Percentiles rank a stretch among this genome's conserved stretches.
Evolutionary conservation across 1,284 basidiomycete genomes (phyloP).

Genomic region (Rugiboletus extremiorientalis): DNA sequence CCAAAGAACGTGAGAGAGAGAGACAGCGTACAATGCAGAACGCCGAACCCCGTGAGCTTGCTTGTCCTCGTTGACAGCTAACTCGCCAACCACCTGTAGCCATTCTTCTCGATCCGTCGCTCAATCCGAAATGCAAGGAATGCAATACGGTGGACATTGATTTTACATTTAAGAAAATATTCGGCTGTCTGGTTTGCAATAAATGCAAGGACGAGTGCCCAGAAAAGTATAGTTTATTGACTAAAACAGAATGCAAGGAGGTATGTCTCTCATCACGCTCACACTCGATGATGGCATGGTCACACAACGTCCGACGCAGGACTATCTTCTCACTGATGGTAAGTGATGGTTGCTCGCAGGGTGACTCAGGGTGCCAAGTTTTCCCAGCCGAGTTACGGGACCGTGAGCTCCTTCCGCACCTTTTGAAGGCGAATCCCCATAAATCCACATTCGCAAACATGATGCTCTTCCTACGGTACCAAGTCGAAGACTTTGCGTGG

Average conservation of each 20-base stretch:
- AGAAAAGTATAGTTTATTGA: constrained; percentile 92
- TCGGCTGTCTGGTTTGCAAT: constrained; percentile 84
- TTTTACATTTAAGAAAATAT: constrained; percentile 76
- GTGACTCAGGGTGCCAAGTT: neutral
- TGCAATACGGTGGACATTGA: constrained; percentile 87
- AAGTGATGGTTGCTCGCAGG: constrained; percentile 27
- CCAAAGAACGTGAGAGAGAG: constrained; percentile 78
- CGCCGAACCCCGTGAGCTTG: constrained; percentile 64
- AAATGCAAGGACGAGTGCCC: constrained; percentile 87
- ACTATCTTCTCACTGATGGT: constrained; percentile 90
- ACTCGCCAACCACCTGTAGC: constrained; percentile 40
- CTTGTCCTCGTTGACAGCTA: neutral
- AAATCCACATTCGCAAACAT: constrained; percentile 97
- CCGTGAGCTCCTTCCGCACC: constrained; percentile 88
- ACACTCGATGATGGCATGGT: neutral
- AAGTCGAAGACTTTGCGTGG: constrained; percentile 97
- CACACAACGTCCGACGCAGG: constrained; percentile 44
- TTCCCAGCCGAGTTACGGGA: constrained; percentile 86
- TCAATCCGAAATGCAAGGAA: constrained; percentile 82
- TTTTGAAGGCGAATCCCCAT: constrained; percentile 96
- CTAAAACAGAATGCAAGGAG: constrained; percentile 99
- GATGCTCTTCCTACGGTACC: constrained; percentile 96
- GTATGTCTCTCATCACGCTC: constrained; percentile 40
- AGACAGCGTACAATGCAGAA: constrained; percentile 66
- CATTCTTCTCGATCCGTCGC: constrained; percentile 61